Percentiles rank a stretch among this genome's conserved stretches.
phyloP scores from a whole-genome alignment of 2,329 filamentous ascomycete species.

The Chaetomium sp. region DNA sequence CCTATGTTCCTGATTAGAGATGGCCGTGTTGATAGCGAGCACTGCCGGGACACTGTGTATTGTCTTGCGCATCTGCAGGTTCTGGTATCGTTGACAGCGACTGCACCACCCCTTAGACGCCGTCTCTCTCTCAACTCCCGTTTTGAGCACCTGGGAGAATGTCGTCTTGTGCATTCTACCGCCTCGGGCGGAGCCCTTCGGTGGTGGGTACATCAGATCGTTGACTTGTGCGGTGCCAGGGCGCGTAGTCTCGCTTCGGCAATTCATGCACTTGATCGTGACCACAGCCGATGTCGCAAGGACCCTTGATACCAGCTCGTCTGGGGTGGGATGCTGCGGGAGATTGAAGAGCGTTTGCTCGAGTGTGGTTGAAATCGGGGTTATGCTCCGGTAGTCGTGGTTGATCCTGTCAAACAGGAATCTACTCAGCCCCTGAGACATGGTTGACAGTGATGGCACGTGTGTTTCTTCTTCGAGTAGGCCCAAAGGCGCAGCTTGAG shows the following conservation, averaged over 20 bases:
- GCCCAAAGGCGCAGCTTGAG: conserved; percentile 74
- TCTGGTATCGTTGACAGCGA: conserved; percentile 87
- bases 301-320: conserved; percentile 43
- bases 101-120: conserved; percentile 92
- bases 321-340: conserved; percentile 27
- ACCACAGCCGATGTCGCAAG: conserved; percentile 71
- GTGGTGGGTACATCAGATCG: conserved; percentile 77
- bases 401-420: conserved; percentile 84
- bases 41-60: conserved; percentile 81
- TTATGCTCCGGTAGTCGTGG: conserved; percentile 71
- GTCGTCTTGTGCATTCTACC: conserved; percentile 58
- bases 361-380: conserved; percentile 63
- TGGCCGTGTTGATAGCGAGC: conserved; percentile 84
- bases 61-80: conserved; percentile 79
- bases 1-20: conserved; percentile 70
- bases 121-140: conserved; percentile 85
- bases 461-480: conserved; percentile 83
- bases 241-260: conserved; percentile 80
- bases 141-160: conserved; percentile 91
- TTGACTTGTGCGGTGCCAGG: conserved; percentile 80
- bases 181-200: conserved; percentile 54
- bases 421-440: conserved; percentile 83
- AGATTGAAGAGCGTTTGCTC: conserved; percentile 59
- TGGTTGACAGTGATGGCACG: conserved; percentile 71
- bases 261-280: conserved; percentile 81